Percentiles rank a stretch among this genome's conserved stretches.
phyloP scores from a whole-genome alignment of 2,329 filamentous ascomycete species.

The Cercospora sp. region DNA sequence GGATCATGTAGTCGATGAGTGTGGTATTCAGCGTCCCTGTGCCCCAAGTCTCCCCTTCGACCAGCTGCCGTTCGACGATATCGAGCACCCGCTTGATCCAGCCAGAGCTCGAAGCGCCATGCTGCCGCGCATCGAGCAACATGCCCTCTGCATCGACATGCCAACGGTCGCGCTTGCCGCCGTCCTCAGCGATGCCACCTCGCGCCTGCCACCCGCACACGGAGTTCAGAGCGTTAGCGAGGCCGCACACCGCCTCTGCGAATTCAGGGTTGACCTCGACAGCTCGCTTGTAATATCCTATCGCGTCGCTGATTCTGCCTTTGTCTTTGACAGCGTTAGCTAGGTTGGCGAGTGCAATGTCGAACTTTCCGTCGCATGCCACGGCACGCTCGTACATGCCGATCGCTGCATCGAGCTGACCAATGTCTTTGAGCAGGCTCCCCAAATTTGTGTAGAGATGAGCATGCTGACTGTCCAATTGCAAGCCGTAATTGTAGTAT shows the following conservation, averaged over 20 bases:
- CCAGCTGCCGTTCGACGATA: conserved; percentile 85
- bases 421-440: conserved; percentile 93
- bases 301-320: conserved; percentile 87
- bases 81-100: conserved; percentile 89
- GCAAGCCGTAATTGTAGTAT: conserved; percentile 93
- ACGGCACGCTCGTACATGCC: conserved; percentile 97
- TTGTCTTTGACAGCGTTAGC: conserved; percentile 98
- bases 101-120: conserved; percentile 65
- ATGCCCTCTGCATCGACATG: conserved; percentile 85
- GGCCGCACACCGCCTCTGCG: conserved; percentile 91
- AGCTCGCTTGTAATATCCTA: conserved; percentile 85
- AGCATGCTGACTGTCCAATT: conserved; percentile 83
- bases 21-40: conserved; percentile 60
- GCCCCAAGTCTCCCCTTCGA: conserved; percentile 85
- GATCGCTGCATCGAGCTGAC: conserved; percentile 86
- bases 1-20: conserved; percentile 46
- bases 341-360: conserved; percentile 93
- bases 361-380: conserved; percentile 86
- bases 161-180: conserved; percentile 80
- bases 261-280: conserved; percentile 93
- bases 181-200: conserved; percentile 76
- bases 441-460: conserved; percentile 96
- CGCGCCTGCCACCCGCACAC: conserved; percentile 93
- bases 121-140: conserved; percentile 70
- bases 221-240: conserved; percentile 92